phyloP scores from a whole-genome alignment of 371 early-diverging fungal genomes.

The Coelomomyces lativittatus region DNA sequence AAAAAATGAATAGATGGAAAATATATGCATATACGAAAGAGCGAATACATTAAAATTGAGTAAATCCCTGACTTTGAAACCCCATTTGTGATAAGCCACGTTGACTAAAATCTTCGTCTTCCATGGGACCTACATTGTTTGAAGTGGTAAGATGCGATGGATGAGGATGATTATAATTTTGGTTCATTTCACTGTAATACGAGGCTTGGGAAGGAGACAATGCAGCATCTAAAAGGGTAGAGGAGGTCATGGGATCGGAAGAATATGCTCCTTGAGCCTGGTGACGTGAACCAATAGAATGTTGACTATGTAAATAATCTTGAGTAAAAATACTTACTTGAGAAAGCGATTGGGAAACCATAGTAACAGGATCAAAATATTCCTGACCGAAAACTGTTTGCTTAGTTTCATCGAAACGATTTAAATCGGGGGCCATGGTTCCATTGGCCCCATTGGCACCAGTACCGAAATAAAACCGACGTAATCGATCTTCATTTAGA shows the following conservation, averaged over 20 bases:
- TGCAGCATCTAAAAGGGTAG: not conserved
- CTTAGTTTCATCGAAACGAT: no score
- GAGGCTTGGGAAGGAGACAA: slow-evolving; percentile 3
- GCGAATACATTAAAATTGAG: slow-evolving; percentile 6
- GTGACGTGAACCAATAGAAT: not conserved
- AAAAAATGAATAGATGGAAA: no score
- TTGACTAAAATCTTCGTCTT: not conserved
- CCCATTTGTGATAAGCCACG: not conserved
- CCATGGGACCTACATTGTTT: not conserved
- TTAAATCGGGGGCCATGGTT: no score
- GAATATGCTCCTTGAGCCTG: not conserved
- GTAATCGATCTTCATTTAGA: slow-evolving; percentile 9
- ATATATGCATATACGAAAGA: not conserved
- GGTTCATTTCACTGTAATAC: slow-evolving; percentile 3
- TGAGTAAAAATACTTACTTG: not conserved
- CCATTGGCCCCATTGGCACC: no score
- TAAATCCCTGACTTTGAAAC: slow-evolving; percentile 7
- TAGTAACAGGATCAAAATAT: not conserved
- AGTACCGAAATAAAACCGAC: no score
- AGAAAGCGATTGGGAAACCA: not conserved
- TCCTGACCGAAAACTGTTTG: not conserved
- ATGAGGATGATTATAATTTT: not conserved
- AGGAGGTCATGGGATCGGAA: not conserved
- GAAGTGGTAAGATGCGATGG: not conserved
- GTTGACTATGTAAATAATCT: not conserved